Evolutionary conservation across 179 eudicot genomes (phyloP).

Genomic region (Silene noctiflora): DNA sequence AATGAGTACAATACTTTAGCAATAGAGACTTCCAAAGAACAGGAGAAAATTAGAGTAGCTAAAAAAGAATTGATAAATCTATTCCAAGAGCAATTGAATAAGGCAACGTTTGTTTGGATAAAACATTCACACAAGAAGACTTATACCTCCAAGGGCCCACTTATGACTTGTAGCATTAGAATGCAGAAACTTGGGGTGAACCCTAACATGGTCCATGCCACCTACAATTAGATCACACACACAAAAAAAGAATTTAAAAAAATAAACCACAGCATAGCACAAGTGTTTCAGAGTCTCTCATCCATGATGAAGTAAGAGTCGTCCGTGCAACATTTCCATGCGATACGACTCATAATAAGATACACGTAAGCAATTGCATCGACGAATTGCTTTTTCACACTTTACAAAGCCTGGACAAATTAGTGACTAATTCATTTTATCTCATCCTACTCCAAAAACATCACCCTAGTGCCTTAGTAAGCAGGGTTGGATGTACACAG

Average conservation of each 20-base stretch:
- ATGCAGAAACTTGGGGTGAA: conserved; percentile 93
- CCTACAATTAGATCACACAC: conserved; percentile 38
- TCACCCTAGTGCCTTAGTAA: no score
- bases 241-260: neutral
- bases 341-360: no score
- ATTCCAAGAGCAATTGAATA: neutral
- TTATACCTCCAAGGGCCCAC: conserved; percentile 97
- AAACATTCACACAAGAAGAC: conserved; percentile 5
- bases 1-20: neutral
- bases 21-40: neutral
- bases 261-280: neutral
- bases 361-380: neutral
- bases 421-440: no score
- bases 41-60: neutral
- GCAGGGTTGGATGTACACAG: no score
- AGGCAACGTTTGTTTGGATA: neutral
- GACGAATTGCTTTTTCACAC: neutral
- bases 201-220: conserved; percentile 99
- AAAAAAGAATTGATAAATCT: neutral
- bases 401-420: neutral
- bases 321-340: neutral
- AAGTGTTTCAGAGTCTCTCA: neutral
- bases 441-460: no score
- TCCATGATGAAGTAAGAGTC: neutral
- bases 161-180: conserved; percentile 99